A percentile compares a stretch with the other conserved stretches of the same genome.
phyloP scores from a whole-genome alignment of 2,329 filamentous ascomycete species.

The Diaporthe longicolla region DNA sequence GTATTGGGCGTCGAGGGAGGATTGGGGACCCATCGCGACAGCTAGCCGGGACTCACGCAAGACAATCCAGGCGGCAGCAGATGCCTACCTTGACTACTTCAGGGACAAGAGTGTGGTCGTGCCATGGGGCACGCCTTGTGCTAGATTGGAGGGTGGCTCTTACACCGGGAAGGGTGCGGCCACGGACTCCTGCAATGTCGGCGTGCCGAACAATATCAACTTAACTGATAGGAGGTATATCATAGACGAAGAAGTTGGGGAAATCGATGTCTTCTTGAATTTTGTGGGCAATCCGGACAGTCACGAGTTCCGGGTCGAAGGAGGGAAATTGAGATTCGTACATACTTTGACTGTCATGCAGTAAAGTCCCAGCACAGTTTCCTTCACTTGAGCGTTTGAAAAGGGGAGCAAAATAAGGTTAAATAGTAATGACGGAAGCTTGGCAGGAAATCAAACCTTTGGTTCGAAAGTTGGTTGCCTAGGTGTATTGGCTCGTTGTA shows the following conservation, averaged over 20 bases:
- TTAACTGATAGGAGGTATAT: conserved; percentile 47
- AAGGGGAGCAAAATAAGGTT: neutral
- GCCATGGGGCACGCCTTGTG: conserved; percentile 56
- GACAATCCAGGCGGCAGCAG: conserved; percentile 54
- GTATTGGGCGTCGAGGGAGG: conserved; percentile 53
- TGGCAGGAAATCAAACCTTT: neutral
- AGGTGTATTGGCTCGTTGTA: neutral
- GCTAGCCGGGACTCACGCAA: conserved; percentile 51
- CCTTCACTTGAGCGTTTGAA: neutral
- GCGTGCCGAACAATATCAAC: conserved; percentile 51
- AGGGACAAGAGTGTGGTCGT: conserved; percentile 54
- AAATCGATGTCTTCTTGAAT: conserved; percentile 45
- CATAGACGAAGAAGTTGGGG: conserved; percentile 46
- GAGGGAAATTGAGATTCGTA: conserved; percentile 45
- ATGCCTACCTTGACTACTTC: conserved; percentile 56
- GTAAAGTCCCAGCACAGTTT: neutral
- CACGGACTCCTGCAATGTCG: conserved; percentile 52
- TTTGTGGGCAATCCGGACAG: conserved; percentile 46
- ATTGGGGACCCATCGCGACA: conserved; percentile 53
- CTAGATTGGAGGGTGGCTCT: conserved; percentile 54
- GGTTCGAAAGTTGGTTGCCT: neutral
- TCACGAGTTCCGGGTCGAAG: conserved; percentile 46
- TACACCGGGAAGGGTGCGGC: conserved; percentile 52
- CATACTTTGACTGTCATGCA: conserved; percentile 47
- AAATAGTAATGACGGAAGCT: neutral